Evolutionary conservation across 1,284 basidiomycete genomes (phyloP).

Genomic region (Omphalotus olearius): DNA sequence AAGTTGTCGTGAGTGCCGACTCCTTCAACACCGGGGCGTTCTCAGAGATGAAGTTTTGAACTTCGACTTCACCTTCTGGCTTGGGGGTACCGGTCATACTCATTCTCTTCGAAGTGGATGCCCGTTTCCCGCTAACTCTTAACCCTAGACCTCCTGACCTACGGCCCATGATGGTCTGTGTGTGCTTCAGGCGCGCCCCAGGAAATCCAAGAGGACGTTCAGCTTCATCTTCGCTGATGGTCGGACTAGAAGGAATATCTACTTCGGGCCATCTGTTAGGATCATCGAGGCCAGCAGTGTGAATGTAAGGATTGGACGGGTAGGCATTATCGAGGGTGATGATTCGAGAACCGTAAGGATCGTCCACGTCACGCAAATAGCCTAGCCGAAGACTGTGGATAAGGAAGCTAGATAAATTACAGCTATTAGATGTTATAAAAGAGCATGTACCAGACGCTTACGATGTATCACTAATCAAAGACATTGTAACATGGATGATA

Average conservation of each 20-base stretch:
- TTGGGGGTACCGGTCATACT: slow-evolving; percentile 30
- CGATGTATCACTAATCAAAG: slow-evolving; percentile 14
- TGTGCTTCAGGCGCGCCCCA: slow-evolving; percentile 70
- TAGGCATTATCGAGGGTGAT: slow-evolving; percentile 71
- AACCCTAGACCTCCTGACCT: slow-evolving; percentile 63
- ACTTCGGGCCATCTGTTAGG: slow-evolving; percentile 82
- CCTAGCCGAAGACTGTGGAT: slow-evolving; percentile 83
- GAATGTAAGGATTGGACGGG: slow-evolving; percentile 76
- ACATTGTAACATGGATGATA: slow-evolving; percentile 1
- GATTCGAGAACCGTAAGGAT: slow-evolving; percentile 76
- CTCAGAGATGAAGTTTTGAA: slow-evolving; percentile 29
- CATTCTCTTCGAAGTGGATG: slow-evolving; percentile 45
- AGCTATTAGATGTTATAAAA: not conserved
- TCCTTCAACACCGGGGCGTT: slow-evolving; percentile 27
- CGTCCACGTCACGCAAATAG: slow-evolving; percentile 85
- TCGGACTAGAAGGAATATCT: slow-evolving; percentile 59
- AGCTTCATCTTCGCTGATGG: slow-evolving; percentile 63
- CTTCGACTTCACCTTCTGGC: slow-evolving; percentile 21
- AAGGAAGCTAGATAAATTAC: slow-evolving; percentile 56
- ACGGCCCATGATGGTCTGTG: slow-evolving; percentile 80
- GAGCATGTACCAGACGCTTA: not conserved
- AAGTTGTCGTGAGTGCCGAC: slow-evolving; percentile 15
- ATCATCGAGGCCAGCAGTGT: slow-evolving; percentile 75
- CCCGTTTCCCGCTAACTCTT: slow-evolving; percentile 57
- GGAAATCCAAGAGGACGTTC: slow-evolving; percentile 49